Base-by-base conservation (phyloP, 2,329 filamentous ascomycete genomes). In the Thelonectria blattea region DNA sequence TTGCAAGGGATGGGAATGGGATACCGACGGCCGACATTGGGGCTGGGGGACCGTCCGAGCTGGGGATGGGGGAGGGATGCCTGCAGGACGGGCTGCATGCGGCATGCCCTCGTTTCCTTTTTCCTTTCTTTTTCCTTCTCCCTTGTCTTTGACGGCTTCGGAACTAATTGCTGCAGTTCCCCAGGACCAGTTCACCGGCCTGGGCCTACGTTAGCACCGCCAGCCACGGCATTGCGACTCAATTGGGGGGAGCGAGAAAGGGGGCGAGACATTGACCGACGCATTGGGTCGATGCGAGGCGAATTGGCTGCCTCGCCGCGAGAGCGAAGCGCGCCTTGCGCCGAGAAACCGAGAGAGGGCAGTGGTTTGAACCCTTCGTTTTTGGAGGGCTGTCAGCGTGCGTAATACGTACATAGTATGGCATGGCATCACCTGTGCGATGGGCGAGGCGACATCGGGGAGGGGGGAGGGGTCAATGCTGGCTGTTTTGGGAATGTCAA, bases 41-140 rank as follows among this genome's bases (percentile, higher is more conserved):
- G 50, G 22, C 47, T 51, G 24, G 53, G 46, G 52, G 18, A 14
- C 18, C 22, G 22, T 24, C 22, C 22, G 22, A 24, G 22, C 22
- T 24, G 22, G 22, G 22, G 22, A 24, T 24, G 30, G 24, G 52
- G 39, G 52, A 54, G 32, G 62, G 56, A 62, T 63, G 52, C 62
- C 62, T 67, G 65, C 65, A 68, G 65, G 32, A 32, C 46, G 30
- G 51, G 48, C 45, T 47, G 45, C 45, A 47, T 27, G 22, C 11
- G 34, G 11, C 15, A 15, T 48, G 15, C 18, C 34, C 48, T 17
- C 41, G 46, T 47, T 14, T n/a, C 24, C 22, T 6, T 24, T 47
- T 30, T 47, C 22, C n/a, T 47, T 47, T 27, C 45, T 30, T 47
- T 47, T 30, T 27, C 11, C 15, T 30, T 17, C 7, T 9, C 9